Evolutionary conservation across 208 protist genomes (phyloP), one percentile per base, ranked within the genome.

Genomic region (Balamuthia mandrillaris): DNA sequence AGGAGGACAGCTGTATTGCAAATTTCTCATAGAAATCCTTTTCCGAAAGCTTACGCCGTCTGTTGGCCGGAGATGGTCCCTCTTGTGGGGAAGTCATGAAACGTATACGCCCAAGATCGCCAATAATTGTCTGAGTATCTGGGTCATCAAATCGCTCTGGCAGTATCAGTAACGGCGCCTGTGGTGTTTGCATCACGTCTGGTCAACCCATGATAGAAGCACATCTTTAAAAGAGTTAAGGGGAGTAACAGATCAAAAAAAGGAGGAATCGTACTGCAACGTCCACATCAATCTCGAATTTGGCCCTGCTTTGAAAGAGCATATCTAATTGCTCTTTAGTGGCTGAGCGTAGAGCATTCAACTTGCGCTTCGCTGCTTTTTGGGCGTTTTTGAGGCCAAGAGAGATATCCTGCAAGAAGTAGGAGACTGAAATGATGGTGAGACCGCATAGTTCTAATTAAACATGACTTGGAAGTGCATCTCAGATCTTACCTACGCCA

Each of bases 1-100:
- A 35, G 7, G 75, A 82, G 21, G 75, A 82, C 27, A 82, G 41
- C 49, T 65, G 49, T 31, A 82, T 82, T 24, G 60, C 65, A 54
- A 82, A 82, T 39, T 82, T 33, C 10, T 82, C 75, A 39, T 82
- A 82, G 39, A 82, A 82, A 39, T 82, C 75, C 35, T 82, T 54
- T 24, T 82, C 75, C n/a, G 42, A 54, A 6, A 82, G 51, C 42
- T 82, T 31, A 14, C 10, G 14, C 18, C 47, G 18, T n/a, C 14
- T 52, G 47, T n/a, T 52, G 47, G 18, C 18, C 47, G 47, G 47
- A n/a, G 47, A 52, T 10, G 10, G 47, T n/a, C 10, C 6, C 24
- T 24, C 75, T n/a, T 68, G 60, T 14, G 37, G 37, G 33, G 60
- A 45, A 37, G 75, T 82, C 24, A 54, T 66, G 31, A 82, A 82